phyloP scores from a whole-genome alignment of 805 yeast species.

The Cyberlindnera xylosilytica region DNA sequence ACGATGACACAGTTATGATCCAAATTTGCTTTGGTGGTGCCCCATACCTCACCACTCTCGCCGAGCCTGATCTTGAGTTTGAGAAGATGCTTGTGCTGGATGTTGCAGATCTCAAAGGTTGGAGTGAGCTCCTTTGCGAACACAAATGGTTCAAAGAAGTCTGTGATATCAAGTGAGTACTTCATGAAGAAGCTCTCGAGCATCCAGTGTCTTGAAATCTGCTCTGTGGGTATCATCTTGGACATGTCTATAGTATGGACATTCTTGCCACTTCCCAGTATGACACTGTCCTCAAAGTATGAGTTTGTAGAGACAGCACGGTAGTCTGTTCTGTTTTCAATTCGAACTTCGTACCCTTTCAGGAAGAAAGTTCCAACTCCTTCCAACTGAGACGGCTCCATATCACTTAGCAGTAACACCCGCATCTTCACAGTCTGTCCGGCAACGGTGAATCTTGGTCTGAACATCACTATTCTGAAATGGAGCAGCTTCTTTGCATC shows the following conservation, averaged over 20 bases:
- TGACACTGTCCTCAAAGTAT: neutral
- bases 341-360: neutral
- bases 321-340: neutral
- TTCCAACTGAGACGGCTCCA: neutral
- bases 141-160: neutral
- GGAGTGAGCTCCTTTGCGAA: constrained; percentile 1
- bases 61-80: constrained; percentile 1
- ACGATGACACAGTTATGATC: constrained; percentile 8
- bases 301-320: neutral
- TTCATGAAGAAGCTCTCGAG: neutral
- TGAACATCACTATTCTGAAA: constrained; percentile 3
- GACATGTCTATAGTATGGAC: constrained; percentile 1
- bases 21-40: neutral
- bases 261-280: neutral
- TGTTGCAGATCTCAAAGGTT: constrained; percentile 7
- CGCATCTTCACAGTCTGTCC: neutral
- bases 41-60: constrained; percentile 1
- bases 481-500: neutral
- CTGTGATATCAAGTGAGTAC: constrained; percentile 8
- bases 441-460: constrained; percentile 7
- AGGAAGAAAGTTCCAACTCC: constrained; percentile 4
- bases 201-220: neutral
- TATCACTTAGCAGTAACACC: neutral
- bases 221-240: constrained; percentile 1
- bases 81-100: constrained; percentile 2